Conservation (phyloP, 2,329 filamentous ascomycete genomes). For the Cercospora sp. region DNA sequence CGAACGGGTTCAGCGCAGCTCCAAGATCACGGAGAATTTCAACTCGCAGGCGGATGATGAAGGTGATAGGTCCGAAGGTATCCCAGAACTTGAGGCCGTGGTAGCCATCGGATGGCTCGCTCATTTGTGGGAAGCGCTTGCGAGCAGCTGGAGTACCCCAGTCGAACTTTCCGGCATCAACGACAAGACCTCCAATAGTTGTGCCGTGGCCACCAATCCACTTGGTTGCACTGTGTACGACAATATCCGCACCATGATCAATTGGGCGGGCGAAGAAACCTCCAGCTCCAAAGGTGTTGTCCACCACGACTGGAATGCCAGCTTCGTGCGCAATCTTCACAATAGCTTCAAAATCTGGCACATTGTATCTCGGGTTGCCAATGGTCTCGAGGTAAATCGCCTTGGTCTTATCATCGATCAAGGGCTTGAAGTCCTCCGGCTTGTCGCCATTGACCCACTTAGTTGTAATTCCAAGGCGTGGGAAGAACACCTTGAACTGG, state of each 20-base stretch:
- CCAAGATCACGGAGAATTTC: constrained; percentile 89
- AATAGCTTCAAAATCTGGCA: constrained; percentile 87
- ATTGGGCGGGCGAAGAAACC: constrained; percentile 87
- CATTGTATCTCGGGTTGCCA: constrained; percentile 89
- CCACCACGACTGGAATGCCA: constrained; percentile 65
- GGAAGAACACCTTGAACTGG: constrained; percentile 88
- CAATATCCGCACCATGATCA: constrained; percentile 87
- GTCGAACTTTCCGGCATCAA: constrained; percentile 90
- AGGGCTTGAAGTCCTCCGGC: constrained; percentile 72
- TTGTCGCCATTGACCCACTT: constrained; percentile 85
- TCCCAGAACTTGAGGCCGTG: constrained; percentile 95
- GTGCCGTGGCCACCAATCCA: constrained; percentile 95
- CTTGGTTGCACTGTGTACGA: constrained; percentile 92
- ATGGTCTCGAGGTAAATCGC: constrained; percentile 90
- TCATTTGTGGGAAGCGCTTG: constrained; percentile 84
- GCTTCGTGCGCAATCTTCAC: constrained; percentile 73
- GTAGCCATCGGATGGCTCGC: constrained; percentile 84
- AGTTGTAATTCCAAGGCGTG: constrained; percentile 80
- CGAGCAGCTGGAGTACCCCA: constrained; percentile 72
- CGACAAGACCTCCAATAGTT: constrained; percentile 80
- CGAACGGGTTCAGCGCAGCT: constrained; percentile 81
- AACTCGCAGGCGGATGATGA: constrained; percentile 80
- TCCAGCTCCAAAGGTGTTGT: constrained; percentile 94
- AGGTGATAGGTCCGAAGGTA: constrained; percentile 79
- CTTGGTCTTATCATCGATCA: constrained; percentile 92